These are phyloP conservation scores for Xylaria venustula DNA, from an alignment of 495 filamentous ascomycete genomes.

Conservation along the genomic window DNA sequence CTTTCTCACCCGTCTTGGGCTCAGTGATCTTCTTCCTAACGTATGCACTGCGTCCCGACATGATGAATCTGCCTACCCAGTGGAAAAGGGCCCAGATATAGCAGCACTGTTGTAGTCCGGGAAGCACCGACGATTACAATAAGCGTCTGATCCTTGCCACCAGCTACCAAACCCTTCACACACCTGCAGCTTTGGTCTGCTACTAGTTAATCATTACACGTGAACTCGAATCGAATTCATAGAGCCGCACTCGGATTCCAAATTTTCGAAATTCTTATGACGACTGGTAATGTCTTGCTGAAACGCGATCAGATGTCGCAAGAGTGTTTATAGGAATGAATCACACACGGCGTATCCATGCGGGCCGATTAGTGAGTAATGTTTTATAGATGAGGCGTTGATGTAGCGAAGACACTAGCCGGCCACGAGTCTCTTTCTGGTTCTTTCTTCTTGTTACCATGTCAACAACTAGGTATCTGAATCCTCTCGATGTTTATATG, in stretches of 20 bases:
- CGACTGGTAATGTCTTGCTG: not conserved
- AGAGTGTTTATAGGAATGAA: not conserved
- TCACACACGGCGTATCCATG: not conserved
- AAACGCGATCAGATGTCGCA: not conserved
- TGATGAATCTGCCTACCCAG: constrained; percentile 18
- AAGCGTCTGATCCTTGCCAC: too few relatives aligned
- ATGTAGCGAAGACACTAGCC: not conserved
- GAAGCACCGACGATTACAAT: too few relatives aligned
- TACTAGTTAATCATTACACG: not conserved
- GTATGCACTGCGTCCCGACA: constrained; percentile 57
- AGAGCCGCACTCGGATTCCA: not conserved
- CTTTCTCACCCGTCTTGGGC: constrained; percentile 32
- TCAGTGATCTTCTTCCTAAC: constrained; percentile 54
- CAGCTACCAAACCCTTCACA: constrained; percentile 2
- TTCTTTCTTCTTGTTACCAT: not conserved
- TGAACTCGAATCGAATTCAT: constrained; percentile 7
- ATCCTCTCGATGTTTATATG: not conserved
- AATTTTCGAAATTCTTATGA: not conserved
- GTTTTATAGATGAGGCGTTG: not conserved
- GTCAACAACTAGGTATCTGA: not conserved
- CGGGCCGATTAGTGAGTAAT: not conserved
- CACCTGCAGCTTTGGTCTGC: not conserved
- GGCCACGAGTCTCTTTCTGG: too few relatives aligned
- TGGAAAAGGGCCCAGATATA: not conserved
- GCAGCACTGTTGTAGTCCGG: not conserved